Base-by-base conservation (phyloP, 2,329 filamentous ascomycete genomes). In the Aspergillus latus region DNA sequence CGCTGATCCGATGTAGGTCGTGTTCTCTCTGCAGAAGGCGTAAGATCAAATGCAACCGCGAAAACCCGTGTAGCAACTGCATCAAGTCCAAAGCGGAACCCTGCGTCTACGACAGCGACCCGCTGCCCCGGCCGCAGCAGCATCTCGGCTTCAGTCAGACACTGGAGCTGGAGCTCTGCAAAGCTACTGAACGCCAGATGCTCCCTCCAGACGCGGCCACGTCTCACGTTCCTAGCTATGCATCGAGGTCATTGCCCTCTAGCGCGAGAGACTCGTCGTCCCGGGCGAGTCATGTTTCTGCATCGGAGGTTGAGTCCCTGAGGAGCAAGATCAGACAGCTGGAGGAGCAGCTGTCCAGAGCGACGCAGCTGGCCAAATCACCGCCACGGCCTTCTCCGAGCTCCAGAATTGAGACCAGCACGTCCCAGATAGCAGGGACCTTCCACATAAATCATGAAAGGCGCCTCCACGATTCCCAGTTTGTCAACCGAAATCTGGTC, bases 31-130 rank as follows among this genome's bases (percentile, higher is more conserved):
- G 85, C 64, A 76, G 84, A 43, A 78, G 72, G 53, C 82, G 84
- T 42, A 88, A 88, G 68, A 81, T 87, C 57, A 78, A 80, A 46
- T 88, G 85, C 64, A 81, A 88, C 64, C 80, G 82, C 48, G 79
- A 80, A 56, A 69, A 72, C 5, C 85, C 85, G 1, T 88, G 85
- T 63, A 78, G 75, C 57, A 84, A 85, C 56, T 88, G 85, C 64
- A 58, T 80, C n/a, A 80, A 80, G 5, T 62, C 64, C 0, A 65
- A 61, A 30, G 63, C 62, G 62, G 66, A 72, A 6, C 65, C 62
- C 21, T 64, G 64, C 15, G 36, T 56, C 5, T 68, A 63, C 28
- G 58, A 61, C 7, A 57, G 32, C 11, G 45, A 53, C 5, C 28
- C 16, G 1, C 51, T 56, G 5, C 51, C 61, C 28, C 54, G 52